Evolutionary conservation across 495 filamentous ascomycete genomes (phyloP).

Genomic region (Aspergillus biplanus): DNA sequence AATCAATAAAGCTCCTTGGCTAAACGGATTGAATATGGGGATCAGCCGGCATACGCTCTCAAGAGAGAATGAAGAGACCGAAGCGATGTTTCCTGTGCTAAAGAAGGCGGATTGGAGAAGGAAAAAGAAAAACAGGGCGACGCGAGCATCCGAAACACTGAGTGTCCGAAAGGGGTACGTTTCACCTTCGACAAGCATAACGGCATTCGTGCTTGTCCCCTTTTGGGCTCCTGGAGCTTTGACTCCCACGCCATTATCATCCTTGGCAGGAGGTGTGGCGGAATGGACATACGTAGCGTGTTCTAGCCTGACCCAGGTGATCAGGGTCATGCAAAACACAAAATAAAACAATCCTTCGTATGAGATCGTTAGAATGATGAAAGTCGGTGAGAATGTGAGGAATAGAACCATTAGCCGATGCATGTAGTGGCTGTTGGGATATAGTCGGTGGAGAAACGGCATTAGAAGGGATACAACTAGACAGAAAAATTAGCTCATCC

Average conservation of each 20-base stretch:
- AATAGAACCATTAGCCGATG: slow-evolving; percentile 90
- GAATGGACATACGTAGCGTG: slow-evolving; percentile 70
- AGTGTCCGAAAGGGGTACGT: slow-evolving; percentile 68
- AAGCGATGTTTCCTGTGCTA: slow-evolving; percentile 95
- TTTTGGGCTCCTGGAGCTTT: slow-evolving; percentile 23
- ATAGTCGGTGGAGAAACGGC: slow-evolving; percentile 79
- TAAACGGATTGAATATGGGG: slow-evolving; percentile 92
- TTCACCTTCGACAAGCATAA: slow-evolving; percentile 38
- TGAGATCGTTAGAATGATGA: slow-evolving; percentile 95
- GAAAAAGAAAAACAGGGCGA: slow-evolving; percentile 92
- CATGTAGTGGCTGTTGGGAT: slow-evolving; percentile 85
- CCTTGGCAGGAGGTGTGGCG: slow-evolving; percentile 33
- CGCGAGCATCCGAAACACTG: slow-evolving; percentile 78
- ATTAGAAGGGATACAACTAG: slow-evolving; percentile 75
- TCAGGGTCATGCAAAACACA: slow-evolving; percentile 78
- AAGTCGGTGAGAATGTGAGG: slow-evolving; percentile 88
- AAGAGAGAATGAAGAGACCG: slow-evolving; percentile 90
- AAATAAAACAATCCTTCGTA: slow-evolving; percentile 98
- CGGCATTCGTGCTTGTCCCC: slow-evolving; percentile 34
- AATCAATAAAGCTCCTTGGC: slow-evolving; percentile 83
- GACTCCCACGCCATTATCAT: slow-evolving; percentile 13
- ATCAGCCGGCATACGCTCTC: slow-evolving; percentile 91
- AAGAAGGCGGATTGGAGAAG: slow-evolving; percentile 97
- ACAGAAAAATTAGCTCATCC: slow-evolving; percentile 12
- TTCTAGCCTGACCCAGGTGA: slow-evolving; percentile 91